phyloP scores from a whole-genome alignment of 345 rosid genomes.

The Gossypium bickii region DNA sequence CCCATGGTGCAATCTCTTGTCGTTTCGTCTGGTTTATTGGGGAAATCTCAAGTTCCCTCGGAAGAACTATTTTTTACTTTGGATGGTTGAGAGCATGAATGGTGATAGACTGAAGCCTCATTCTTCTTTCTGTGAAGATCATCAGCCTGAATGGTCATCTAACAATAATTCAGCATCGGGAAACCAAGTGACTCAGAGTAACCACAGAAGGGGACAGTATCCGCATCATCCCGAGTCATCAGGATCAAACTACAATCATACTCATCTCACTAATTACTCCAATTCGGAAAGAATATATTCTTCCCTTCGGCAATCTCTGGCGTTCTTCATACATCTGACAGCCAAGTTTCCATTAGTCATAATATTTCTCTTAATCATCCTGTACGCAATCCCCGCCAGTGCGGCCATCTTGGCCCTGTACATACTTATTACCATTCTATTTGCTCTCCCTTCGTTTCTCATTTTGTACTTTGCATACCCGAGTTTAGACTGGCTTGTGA shows the following conservation, averaged over 20 bases:
- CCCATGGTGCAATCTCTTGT: constrained; percentile 64
- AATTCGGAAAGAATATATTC: neutral
- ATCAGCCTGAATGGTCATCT: constrained; percentile 18
- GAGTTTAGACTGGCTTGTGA: constrained; percentile 60
- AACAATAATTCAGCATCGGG: constrained; percentile 8
- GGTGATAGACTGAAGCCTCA: constrained; percentile 37
- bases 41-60: constrained; percentile 52
- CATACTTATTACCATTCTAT: constrained; percentile 46
- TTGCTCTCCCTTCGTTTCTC: constrained; percentile 60
- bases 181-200: neutral
- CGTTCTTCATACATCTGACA: constrained; percentile 40
- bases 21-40: constrained; percentile 45
- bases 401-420: constrained; percentile 54
- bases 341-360: constrained; percentile 61
- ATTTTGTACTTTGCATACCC: constrained; percentile 55
- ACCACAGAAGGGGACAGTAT: neutral
- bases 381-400: constrained; percentile 62
- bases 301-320: constrained; percentile 38
- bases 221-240: neutral
- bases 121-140: constrained; percentile 22
- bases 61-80: constrained; percentile 60
- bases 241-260: constrained; percentile 20
- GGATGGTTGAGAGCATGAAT: constrained; percentile 71
- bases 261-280: neutral
- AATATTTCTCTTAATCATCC: constrained; percentile 41